A percentile compares a stretch with the other conserved stretches of the same genome.
Evolutionary conservation across 2,329 filamentous ascomycete species (phyloP).

Genomic region (Dactylellina sp.): DNA sequence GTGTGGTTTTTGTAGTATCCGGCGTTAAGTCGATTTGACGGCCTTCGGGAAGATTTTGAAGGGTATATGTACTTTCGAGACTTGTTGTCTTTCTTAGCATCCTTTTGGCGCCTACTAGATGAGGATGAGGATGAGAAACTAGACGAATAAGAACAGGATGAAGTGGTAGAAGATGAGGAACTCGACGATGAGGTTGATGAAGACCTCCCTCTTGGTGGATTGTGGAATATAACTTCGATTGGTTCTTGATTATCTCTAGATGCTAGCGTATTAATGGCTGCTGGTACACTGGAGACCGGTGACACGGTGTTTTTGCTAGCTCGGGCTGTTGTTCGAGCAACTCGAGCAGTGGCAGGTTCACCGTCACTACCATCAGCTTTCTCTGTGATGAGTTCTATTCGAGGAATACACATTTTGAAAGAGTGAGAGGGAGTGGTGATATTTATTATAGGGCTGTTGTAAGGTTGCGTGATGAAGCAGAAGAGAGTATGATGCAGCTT

Average conservation of each 20-base stretch:
- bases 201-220: conserved; percentile 3
- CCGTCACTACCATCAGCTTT: conserved; percentile 12
- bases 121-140: conserved; percentile 11
- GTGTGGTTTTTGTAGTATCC: conserved; percentile 44
- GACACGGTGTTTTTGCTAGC: conserved; percentile 17
- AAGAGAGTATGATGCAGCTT: not conserved
- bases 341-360: conserved; percentile 27
- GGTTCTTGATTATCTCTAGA: conserved; percentile 23
- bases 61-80: conserved; percentile 45
- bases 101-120: conserved; percentile 2
- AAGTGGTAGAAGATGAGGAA: conserved; percentile 12
- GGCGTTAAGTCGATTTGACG: conserved; percentile 48
- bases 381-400: conserved; percentile 45
- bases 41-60: conserved; percentile 38
- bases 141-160: conserved; percentile 4
- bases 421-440: conserved; percentile 5
- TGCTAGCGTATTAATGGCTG: conserved; percentile 17
- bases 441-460: conserved; percentile 1
- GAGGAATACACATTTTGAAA: conserved; percentile 47
- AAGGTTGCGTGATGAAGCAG: not conserved
- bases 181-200: conserved; percentile 32
- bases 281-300: conserved; percentile 48
- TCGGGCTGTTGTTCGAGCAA: conserved; percentile 29
- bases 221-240: conserved; percentile 13
- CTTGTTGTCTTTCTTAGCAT: conserved; percentile 27